Base-by-base conservation (phyloP, 129 eudicot species). In the Arctium lappa region DNA sequence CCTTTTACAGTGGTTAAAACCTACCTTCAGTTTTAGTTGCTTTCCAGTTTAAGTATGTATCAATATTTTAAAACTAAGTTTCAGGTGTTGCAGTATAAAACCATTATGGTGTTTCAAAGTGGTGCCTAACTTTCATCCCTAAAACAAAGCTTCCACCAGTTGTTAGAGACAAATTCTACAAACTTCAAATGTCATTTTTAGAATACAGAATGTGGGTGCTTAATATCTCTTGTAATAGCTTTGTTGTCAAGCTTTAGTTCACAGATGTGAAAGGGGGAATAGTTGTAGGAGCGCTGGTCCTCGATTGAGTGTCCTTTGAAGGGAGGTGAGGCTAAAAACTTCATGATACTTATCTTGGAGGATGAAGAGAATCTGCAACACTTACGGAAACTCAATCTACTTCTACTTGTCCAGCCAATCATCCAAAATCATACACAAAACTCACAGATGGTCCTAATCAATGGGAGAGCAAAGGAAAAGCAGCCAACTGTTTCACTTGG, bases 381-480 rank as follows among this genome's bases (percentile, higher is more conserved):
- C 32, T 66, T 66, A 9, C 27, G 33, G 16, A 29, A 66, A 66
- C 71, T 7, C 69, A 62, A 62, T 62, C 36, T 34, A 62, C 33
- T 34, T 77, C 72, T 34, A 77, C 34, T 77, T 77, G 34, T 34
- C 50, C n/a, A 77, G 38, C 68, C 70, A 60, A 53, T 12, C 68
- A 69, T 32, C 37, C 16, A 13, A 75, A 48, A 76, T 46, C 56
- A 46, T 46, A 46, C 39, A 72, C 36, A 33, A 69, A 69, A 6
- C 31, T 37, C 48, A 37, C 29, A 72, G 76, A 72, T 72, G 76
- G 76, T 72, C 50, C 76, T 36, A 36, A 72, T 72, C 50, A 37
- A 37, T 16, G 50, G 44, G 50, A 36, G 76, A 16, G 10, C 74
- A 70, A 31, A 69, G 16, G 31, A 79, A 79, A 27, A 71, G 18